These are phyloP conservation scores for Daldinia grandis DNA, from an alignment of 495 filamentous ascomycete genomes.

Conservation along the genomic window DNA sequence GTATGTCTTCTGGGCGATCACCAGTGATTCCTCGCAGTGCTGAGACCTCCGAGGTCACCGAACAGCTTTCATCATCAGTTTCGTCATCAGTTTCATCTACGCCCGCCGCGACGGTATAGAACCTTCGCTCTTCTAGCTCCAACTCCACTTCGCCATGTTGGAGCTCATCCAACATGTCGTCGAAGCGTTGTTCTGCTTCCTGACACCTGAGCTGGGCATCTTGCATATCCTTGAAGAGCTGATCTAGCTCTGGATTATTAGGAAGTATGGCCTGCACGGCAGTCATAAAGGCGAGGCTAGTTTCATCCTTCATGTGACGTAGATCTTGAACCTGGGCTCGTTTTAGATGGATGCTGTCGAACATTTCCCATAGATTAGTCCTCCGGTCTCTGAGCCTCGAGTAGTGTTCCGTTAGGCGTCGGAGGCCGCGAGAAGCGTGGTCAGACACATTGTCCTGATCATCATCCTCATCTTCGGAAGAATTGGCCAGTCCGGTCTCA, in stretches of 20 bases:
- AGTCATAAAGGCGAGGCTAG: constrained; percentile 41
- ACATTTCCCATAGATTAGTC: constrained; percentile 28
- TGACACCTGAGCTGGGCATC: constrained; percentile 30
- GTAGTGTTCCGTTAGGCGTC: constrained; percentile 30
- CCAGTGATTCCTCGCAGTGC: constrained; percentile 41
- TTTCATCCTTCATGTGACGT: constrained; percentile 40
- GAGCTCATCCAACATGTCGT: constrained; percentile 39
- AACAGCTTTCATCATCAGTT: constrained; percentile 28
- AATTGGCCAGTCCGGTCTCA: constrained; percentile 7
- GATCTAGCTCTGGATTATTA: constrained; percentile 25
- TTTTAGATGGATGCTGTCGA: constrained; percentile 32
- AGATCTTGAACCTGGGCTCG: constrained; percentile 33
- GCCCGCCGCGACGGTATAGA: constrained; percentile 35
- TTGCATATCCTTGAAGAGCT: constrained; percentile 42
- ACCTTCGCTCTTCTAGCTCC: constrained; percentile 33
- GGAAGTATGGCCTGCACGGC: constrained; percentile 37
- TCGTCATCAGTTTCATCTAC: constrained; percentile 18
- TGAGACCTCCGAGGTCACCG: constrained; percentile 34
- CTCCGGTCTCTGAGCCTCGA: constrained; percentile 33
- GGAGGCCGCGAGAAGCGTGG: constrained; percentile 22
- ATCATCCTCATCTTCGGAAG: constrained; percentile 12
- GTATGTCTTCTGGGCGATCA: constrained; percentile 40
- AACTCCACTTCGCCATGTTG: constrained; percentile 29
- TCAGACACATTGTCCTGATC: constrained; percentile 19
- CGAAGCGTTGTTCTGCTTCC: constrained; percentile 42